phyloP scores from a whole-genome alignment of 83 land plant species.

The Picea mariana region DNA sequence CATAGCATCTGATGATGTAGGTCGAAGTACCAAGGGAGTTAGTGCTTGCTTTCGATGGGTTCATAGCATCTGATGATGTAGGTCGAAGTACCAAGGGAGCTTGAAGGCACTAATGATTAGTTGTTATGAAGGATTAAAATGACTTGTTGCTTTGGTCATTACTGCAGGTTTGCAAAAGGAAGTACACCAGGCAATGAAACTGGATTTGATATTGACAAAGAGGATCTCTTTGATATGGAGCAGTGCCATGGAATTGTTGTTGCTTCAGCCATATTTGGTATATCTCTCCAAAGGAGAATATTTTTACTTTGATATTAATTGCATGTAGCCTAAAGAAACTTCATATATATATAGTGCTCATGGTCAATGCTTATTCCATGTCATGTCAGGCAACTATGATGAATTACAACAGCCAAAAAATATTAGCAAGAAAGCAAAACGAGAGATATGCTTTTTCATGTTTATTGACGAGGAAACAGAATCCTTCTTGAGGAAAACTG shows the following conservation, averaged over 20 bases:
- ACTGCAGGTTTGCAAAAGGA: slow-evolving; percentile 76
- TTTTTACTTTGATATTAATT: background rate
- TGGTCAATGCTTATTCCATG: background rate
- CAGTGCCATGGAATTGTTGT: slow-evolving; percentile 89
- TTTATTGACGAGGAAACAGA: slow-evolving; percentile 93
- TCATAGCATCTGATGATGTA: background rate
- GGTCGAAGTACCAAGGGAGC: slow-evolving; percentile 3
- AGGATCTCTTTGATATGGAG: slow-evolving; percentile 76
- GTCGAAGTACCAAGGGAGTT: background rate
- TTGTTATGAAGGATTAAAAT: background rate
- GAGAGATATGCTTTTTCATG: slow-evolving; percentile 84
- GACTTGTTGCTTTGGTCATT: slow-evolving; percentile 14
- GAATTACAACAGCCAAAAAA: slow-evolving; percentile 84
- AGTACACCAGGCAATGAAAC: slow-evolving; percentile 75
- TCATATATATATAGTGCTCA: background rate
- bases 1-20: background rate
- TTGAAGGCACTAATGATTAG: background rate
- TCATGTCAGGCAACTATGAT: slow-evolving; percentile 81
- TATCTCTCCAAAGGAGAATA: background rate
- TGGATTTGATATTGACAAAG: slow-evolving; percentile 84
- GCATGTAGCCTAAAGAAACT: background rate
- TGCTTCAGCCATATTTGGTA: slow-evolving; percentile 98
- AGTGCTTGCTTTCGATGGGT: background rate
- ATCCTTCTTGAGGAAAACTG: slow-evolving; percentile 42
- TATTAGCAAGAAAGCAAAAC: slow-evolving; percentile 69